Base-by-base conservation (phyloP, 371 early-diverging fungal species). In the Mucor irregularis region DNA sequence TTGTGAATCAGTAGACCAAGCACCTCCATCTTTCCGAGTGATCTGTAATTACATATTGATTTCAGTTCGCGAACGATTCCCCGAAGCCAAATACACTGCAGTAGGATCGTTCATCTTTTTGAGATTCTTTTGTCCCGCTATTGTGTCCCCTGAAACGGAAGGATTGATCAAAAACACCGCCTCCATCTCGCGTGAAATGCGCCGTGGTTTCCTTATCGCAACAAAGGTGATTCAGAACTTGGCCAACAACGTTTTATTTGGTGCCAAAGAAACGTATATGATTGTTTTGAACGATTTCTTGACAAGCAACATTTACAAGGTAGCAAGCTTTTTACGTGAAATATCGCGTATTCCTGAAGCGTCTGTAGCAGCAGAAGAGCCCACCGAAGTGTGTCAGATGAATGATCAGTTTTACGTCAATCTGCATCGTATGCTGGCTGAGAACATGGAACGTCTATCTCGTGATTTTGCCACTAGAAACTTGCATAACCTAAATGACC, bases 151-250 rank as follows among this genome's bases (percentile, higher is more conserved):
- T 2, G 87, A 87, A 45, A 69, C 71, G 0, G 81, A 81, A 49
- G 80, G 78, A 6, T 48, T 83, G 35, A 49, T 79, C 17, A 64
- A 63, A 37, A 54, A 29, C 24, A 64, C 73, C 0, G 38, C 49
- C 6, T 60, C 61, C 0, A 53, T 64, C 24, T 52, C 71, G 8
- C 54, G 65, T 14, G 74, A 79, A 24, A 71, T 72, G 30, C 86
- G 90, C 13, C 86, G 96, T 40, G 95, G 95, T 5, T 68, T 93
- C 45, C 71, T 96, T 31, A 74, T 96, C 38, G 89, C 90, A 33
- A 92, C 95, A n/a, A 97, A 97, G 66, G 90, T 94, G 8, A 91
- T 95, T 45, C 95, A 95, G 59, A 96, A 94, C 59, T 65, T 97
- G 57, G 94, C 95, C 24, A 97, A 97, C 69, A 89, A 92, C 57